A percentile compares a stretch with the other conserved stretches of the same genome.
Evolutionary conservation across 1,139 yeast genomes (phyloP).

Genomic region (Trichomonascaceae sp.): DNA sequence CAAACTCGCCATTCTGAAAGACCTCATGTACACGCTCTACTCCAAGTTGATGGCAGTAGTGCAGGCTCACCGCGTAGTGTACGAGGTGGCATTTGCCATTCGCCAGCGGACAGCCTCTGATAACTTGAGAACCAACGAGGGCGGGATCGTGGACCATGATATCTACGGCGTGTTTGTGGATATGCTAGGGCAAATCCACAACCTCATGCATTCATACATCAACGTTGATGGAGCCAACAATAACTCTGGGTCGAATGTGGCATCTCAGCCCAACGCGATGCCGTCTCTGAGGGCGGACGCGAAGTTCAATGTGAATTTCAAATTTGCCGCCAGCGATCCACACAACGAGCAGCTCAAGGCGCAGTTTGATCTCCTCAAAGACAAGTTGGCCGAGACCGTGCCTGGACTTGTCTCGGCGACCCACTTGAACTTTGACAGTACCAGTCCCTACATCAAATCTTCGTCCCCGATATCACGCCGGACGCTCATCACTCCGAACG

Average conservation of each 20-base stretch:
- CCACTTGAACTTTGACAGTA: neutral
- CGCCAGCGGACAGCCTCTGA: neutral
- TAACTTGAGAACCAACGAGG: conserved; percentile 1
- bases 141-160: conserved; percentile 27
- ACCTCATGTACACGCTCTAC: conserved; percentile 57
- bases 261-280: neutral
- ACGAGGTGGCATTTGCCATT: conserved; percentile 36
- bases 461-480: conserved; percentile 29
- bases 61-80: conserved; percentile 57
- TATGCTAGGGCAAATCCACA: conserved; percentile 44
- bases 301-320: conserved; percentile 9
- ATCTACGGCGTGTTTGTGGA: conserved; percentile 45
- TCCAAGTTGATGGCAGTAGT: conserved; percentile 48
- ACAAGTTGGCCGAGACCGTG: conserved; percentile 21
- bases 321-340: conserved; percentile 15
- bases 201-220: conserved; percentile 46
- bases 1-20: conserved; percentile 48
- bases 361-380: conserved; percentile 14
- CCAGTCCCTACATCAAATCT: conserved; percentile 7
- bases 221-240: conserved; percentile 6
- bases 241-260: conserved; percentile 1
- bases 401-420: conserved; percentile 22
- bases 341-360: conserved; percentile 16
- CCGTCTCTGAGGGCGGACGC: neutral
- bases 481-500: conserved; percentile 56